Conservation (phyloP, 2,329 filamentous ascomycete genomes). For the Colletotrichum liriopes region DNA sequence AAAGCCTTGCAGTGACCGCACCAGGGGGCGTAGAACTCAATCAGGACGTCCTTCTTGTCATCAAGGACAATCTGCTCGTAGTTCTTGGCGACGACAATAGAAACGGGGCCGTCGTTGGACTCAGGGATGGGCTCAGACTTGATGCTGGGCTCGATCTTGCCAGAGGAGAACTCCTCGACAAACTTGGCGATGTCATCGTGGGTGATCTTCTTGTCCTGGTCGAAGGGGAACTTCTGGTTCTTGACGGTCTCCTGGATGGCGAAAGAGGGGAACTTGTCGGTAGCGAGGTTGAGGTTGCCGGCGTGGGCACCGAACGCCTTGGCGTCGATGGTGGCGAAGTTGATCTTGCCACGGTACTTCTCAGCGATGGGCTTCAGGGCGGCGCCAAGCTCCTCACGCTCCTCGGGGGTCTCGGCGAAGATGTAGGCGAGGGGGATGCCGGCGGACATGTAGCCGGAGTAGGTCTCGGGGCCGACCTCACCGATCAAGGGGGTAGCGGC, state of each 20-base stretch:
- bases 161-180: constrained; percentile 86
- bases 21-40: constrained; percentile 99
- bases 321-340: constrained; percentile 98
- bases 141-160: constrained; percentile 95
- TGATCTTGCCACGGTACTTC: constrained; percentile 94
- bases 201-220: constrained; percentile 85
- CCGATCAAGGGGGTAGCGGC: constrained; percentile 92
- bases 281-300: constrained; percentile 96
- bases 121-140: constrained; percentile 98
- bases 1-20: constrained; percentile 99
- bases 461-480: constrained; percentile 97
- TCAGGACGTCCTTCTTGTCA: constrained; percentile 94
- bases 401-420: constrained; percentile 92
- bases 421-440: constrained; percentile 97
- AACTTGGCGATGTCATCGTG: constrained; percentile 82
- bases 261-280: constrained; percentile 96
- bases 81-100: constrained; percentile 91
- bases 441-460: constrained; percentile 90
- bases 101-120: constrained; percentile 90
- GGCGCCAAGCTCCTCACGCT: constrained; percentile 84
- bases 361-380: constrained; percentile 89
- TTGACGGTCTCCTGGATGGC: constrained; percentile 96
- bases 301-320: constrained; percentile 95
- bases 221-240: constrained; percentile 97
- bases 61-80: constrained; percentile 94